A percentile compares a stretch with the other conserved stretches of the same genome.
phyloP scores from a whole-genome alignment of 192 early-diverging fungal species.

The Coemansia asiatica region DNA sequence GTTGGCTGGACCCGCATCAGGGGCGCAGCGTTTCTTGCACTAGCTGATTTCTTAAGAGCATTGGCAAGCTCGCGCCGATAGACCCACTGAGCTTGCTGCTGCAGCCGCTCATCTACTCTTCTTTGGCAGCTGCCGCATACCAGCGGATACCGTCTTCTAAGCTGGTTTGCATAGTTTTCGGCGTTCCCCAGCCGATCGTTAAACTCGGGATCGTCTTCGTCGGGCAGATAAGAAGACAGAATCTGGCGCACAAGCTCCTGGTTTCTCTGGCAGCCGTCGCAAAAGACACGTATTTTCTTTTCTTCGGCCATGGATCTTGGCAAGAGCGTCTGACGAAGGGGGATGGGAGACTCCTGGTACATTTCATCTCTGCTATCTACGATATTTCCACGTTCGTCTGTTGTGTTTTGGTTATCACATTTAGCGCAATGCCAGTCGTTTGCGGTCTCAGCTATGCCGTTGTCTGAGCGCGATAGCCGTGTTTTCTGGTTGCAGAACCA shows the following conservation, averaged over 20 bases:
- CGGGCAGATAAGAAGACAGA: constrained; percentile 38
- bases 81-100: constrained; percentile 41
- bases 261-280: constrained; percentile 43
- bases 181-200: constrained; percentile 7
- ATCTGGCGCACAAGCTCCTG: constrained; percentile 47
- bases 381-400: constrained; percentile 32
- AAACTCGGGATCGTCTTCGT: constrained; percentile 39
- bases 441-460: not conserved
- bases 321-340: not conserved
- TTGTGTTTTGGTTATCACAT: constrained; percentile 45
- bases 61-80: constrained; percentile 31
- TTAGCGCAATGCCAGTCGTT: constrained; percentile 39
- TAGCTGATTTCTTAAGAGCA: constrained; percentile 31
- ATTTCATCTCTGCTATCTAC: constrained; percentile 36
- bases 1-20: constrained; percentile 25
- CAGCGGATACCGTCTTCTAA: constrained; percentile 37
- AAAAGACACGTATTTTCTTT: constrained; percentile 19
- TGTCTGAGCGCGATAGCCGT: constrained; percentile 9
- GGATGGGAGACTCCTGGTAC: constrained; percentile 28
- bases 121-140: constrained; percentile 39
- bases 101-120: constrained; percentile 34
- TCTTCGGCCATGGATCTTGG: not conserved
- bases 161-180: constrained; percentile 31
- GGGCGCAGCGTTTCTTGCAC: constrained; percentile 7
- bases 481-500: constrained; percentile 49